phyloP scores from a whole-genome alignment of 768 basidiomycete genomes.

The Cyathus striatus region DNA sequence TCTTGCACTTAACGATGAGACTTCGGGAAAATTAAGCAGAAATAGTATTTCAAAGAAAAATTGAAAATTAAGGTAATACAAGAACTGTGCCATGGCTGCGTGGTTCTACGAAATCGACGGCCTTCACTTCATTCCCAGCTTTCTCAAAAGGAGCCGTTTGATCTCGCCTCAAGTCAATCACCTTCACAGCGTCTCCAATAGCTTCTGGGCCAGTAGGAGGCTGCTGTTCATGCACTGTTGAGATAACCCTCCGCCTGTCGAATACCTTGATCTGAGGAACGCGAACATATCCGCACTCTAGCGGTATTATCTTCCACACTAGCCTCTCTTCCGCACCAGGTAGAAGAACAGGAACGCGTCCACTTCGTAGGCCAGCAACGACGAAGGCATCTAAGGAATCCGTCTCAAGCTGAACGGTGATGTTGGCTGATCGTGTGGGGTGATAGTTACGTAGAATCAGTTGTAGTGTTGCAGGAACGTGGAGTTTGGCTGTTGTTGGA shows the following conservation, averaged over 20 bases:
- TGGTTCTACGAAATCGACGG: slow-evolving; percentile 9
- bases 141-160: slow-evolving; percentile 10
- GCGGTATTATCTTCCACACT: slow-evolving; percentile 64
- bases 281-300: slow-evolving; percentile 67
- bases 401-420: slow-evolving; percentile 70
- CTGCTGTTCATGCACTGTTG: slow-evolving; percentile 18
- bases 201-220: slow-evolving; percentile 37
- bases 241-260: slow-evolving; percentile 38
- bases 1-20: too few species aligned
- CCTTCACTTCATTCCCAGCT: slow-evolving; percentile 8
- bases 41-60: too few species aligned
- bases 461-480: slow-evolving; percentile 50
- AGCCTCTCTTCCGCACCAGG: slow-evolving; percentile 66
- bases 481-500: slow-evolving; percentile 60
- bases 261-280: slow-evolving; percentile 59
- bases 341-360: slow-evolving; percentile 65
- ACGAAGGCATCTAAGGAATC: slow-evolving; percentile 71
- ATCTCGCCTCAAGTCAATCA: slow-evolving; percentile 50
- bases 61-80: slow-evolving; percentile 29
- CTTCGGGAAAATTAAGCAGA: too few species aligned
- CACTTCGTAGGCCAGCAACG: slow-evolving; percentile 67
- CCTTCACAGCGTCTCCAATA: slow-evolving; percentile 41
- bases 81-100: slow-evolving; percentile 22
- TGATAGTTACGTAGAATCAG: slow-evolving; percentile 64
- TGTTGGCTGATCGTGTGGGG: slow-evolving; percentile 57